These are phyloP conservation scores for Prunus yedoensis DNA, from an alignment of 331 rosid genomes.

Conservation along the genomic window DNA sequence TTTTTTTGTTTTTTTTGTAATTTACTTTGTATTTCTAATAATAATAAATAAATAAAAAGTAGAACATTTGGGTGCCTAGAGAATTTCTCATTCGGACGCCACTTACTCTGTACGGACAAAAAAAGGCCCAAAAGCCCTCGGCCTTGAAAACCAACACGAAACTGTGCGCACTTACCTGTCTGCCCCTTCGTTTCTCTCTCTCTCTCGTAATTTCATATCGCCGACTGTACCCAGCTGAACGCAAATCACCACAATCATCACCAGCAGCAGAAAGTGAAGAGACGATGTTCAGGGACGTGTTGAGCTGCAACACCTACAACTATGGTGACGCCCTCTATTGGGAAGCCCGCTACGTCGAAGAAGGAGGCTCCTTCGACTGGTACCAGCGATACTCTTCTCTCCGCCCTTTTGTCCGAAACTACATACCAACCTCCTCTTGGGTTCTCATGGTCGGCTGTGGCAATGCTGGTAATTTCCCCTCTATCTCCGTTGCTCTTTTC, in stretches of 20 bases:
- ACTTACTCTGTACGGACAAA: too few relatives aligned
- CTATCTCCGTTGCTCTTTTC: neutral
- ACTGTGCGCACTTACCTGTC: neutral
- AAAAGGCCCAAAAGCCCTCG: too few relatives aligned
- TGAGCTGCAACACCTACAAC: slow-evolving; percentile 80
- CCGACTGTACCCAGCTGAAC: neutral
- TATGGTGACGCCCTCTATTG: slow-evolving; percentile 86
- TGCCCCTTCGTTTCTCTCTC: neutral
- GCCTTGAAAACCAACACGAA: neutral
- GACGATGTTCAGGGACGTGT: slow-evolving; percentile 64
- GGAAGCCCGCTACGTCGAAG: slow-evolving; percentile 83
- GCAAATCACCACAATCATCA: neutral
- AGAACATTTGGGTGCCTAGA: too few relatives aligned
- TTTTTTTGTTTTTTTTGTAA: too few relatives aligned
- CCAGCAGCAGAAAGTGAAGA: neutral
- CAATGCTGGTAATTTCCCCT: slow-evolving; percentile 73
- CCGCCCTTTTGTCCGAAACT: slow-evolving; percentile 68
- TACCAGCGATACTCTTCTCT: slow-evolving; percentile 91
- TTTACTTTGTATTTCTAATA: too few relatives aligned
- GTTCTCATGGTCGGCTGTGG: slow-evolving; percentile 95
- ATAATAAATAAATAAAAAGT: too few relatives aligned
- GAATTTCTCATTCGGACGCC: too few relatives aligned
- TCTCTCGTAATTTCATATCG: neutral
- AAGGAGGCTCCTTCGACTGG: slow-evolving; percentile 86
- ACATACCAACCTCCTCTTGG: slow-evolving; percentile 48